Percentiles rank a stretch among this genome's conserved stretches.
Conservation (phyloP, 768 basidiomycete species). For the Kondoa malvinella region DNA sequence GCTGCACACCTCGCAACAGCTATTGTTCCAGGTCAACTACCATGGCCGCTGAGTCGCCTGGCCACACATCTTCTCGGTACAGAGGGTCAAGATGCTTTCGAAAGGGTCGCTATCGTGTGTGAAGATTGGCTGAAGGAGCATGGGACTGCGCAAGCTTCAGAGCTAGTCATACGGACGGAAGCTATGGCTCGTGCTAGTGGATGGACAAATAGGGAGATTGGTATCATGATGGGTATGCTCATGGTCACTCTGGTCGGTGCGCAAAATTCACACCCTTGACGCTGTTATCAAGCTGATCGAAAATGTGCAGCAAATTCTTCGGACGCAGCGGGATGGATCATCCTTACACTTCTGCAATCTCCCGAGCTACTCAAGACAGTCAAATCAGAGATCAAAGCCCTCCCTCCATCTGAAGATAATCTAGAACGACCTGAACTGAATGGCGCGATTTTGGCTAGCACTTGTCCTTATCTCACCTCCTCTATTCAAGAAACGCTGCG, state of each 20-base stretch:
- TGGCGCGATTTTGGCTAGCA: not conserved
- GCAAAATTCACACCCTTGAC: not conserved
- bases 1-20: not conserved
- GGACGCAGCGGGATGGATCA: not conserved
- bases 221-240: slow-evolving; percentile 2
- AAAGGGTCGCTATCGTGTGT: not conserved
- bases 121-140: not conserved
- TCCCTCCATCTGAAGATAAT: not conserved
- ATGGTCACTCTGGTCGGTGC: slow-evolving; percentile 8
- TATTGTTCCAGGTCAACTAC: not conserved
- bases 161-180: slow-evolving; percentile 5
- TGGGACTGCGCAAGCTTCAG: not conserved
- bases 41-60: not conserved
- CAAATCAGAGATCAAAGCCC: not conserved
- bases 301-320: slow-evolving; percentile 4
- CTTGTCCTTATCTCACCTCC: slow-evolving; percentile 1
- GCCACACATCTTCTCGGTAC: not conserved
- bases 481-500: slow-evolving; percentile 6
- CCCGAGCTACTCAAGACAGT: not conserved
- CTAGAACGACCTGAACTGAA: not conserved
- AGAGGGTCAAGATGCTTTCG: slow-evolving; percentile 2
- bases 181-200: not conserved
- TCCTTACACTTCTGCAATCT: slow-evolving; percentile 1
- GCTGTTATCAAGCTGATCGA: not conserved
- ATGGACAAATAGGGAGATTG: not conserved